A percentile compares a stretch with the other conserved stretches of the same genome.
Evolutionary conservation across 2,329 filamentous ascomycete genomes (phyloP).

Genomic region (Dactylonectria estremocensis): DNA sequence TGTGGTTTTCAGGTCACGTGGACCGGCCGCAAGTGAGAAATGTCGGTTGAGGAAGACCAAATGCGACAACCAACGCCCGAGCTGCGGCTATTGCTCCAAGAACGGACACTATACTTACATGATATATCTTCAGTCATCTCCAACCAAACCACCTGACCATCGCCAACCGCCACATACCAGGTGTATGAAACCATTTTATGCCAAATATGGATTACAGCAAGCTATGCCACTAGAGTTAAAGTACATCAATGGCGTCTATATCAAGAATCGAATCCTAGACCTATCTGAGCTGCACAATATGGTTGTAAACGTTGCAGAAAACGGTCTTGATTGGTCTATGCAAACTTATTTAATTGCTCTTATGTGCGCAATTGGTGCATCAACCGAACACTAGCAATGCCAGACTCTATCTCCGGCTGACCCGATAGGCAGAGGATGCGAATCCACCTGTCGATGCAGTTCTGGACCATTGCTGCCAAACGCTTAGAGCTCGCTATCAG

Average conservation of each 20-base stretch:
- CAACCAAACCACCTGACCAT: too few relatives aligned
- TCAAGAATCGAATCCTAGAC: constrained; percentile 20
- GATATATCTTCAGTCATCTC: too few relatives aligned
- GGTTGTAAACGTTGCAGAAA: constrained; percentile 18
- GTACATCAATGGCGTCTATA: constrained; percentile 17
- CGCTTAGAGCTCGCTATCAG: constrained; percentile 1
- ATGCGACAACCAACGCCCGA: constrained; percentile 21
- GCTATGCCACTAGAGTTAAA: constrained; percentile 2
- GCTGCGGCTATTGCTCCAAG: constrained; percentile 17
- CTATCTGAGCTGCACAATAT: constrained; percentile 8
- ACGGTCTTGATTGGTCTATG: constrained; percentile 17
- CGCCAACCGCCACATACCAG: too few relatives aligned
- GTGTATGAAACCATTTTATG: not conserved
- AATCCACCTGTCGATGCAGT: constrained; percentile 3
- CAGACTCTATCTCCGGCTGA: too few relatives aligned
- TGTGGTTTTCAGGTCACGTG: too few relatives aligned
- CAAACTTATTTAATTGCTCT: constrained; percentile 10
- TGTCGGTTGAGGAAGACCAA: constrained; percentile 20
- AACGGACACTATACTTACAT: too few relatives aligned
- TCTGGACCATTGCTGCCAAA: constrained; percentile 19
- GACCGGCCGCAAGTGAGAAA: constrained; percentile 20
- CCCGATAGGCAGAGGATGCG: not conserved
- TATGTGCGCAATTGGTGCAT: constrained; percentile 18
- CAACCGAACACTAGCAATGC: not conserved
- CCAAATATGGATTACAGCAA: not conserved